Conservation (phyloP, 2,329 filamentous ascomycete genomes). For the Hypoxylon sp. region DNA sequence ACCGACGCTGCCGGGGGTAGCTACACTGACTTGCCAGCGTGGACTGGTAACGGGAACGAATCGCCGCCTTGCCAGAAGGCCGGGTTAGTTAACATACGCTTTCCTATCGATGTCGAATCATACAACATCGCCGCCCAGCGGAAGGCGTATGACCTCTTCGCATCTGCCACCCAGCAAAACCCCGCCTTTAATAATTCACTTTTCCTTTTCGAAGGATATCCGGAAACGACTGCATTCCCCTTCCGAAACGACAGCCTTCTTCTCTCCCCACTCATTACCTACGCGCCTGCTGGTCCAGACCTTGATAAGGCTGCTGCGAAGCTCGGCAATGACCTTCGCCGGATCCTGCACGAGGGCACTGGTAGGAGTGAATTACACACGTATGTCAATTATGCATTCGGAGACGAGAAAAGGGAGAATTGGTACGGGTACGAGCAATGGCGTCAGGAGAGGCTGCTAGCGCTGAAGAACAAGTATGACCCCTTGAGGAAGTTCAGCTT, state of each 20-base stretch:
- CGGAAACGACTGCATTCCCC: constrained; percentile 44
- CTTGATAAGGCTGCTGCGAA: constrained; percentile 47
- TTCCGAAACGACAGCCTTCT: constrained; percentile 40
- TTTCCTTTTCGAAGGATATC: constrained; percentile 49
- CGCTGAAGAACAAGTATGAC: constrained; percentile 57
- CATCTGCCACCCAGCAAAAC: constrained; percentile 50
- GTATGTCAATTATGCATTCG: constrained; percentile 57
- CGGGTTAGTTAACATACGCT: constrained; percentile 41
- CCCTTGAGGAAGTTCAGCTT: constrained; percentile 53
- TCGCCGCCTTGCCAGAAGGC: constrained; percentile 36
- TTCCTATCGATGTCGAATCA: constrained; percentile 44
- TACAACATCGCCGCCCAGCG: constrained; percentile 57
- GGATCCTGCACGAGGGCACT: constrained; percentile 47
- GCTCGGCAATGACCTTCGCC: constrained; percentile 51
- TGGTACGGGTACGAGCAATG: constrained; percentile 59
- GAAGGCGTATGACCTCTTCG: constrained; percentile 57
- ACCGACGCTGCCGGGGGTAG: constrained; percentile 18
- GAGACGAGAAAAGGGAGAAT: constrained; percentile 50
- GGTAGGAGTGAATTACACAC: constrained; percentile 44
- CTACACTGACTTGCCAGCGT: constrained; percentile 39
- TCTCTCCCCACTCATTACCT: constrained; percentile 51
- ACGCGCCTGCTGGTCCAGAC: constrained; percentile 47
- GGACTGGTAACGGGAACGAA: constrained; percentile 29
- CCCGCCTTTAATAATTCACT: constrained; percentile 52
- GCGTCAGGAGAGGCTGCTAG: constrained; percentile 56